Conservation (phyloP, 441 rosid species). For the Croton setiger region DNA sequence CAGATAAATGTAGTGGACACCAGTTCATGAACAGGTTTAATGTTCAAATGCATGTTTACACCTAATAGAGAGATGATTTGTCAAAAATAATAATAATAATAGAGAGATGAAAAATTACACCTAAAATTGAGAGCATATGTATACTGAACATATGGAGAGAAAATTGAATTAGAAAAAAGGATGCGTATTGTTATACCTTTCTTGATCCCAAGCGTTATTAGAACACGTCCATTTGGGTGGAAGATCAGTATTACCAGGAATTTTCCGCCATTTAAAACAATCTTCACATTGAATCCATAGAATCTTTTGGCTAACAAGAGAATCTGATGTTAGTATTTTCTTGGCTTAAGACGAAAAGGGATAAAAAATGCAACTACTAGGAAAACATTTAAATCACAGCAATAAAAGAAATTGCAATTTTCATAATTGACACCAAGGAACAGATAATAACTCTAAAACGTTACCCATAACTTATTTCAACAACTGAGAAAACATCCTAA, state of each 20-base stretch:
- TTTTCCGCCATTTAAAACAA: constrained; percentile 74
- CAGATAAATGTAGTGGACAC: background rate
- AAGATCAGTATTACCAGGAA: constrained; percentile 63
- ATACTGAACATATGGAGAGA: background rate
- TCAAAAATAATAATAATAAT: too few relatives aligned
- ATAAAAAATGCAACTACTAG: background rate
- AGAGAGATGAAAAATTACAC: background rate
- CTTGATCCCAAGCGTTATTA: constrained; percentile 60
- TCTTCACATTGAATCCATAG: constrained; percentile 85
- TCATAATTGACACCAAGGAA: background rate
- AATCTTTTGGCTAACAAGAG: constrained; percentile 47
- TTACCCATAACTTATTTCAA: background rate
- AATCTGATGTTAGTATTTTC: constrained; percentile 4
- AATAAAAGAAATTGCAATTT: background rate
- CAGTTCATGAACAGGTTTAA: background rate
- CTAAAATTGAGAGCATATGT: background rate
- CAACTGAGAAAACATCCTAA: background rate
- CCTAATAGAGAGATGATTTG: too few relatives aligned
- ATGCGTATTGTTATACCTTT: constrained; percentile 43
- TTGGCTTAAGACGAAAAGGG: background rate
- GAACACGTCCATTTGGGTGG: constrained; percentile 74
- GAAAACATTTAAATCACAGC: background rate
- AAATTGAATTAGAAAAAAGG: background rate
- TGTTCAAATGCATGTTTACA: background rate
- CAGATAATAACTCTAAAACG: background rate